A percentile compares a stretch with the other conserved stretches of the same genome.
Conservation (phyloP, 345 rosid genomes). For the Populus simonii region DNA sequence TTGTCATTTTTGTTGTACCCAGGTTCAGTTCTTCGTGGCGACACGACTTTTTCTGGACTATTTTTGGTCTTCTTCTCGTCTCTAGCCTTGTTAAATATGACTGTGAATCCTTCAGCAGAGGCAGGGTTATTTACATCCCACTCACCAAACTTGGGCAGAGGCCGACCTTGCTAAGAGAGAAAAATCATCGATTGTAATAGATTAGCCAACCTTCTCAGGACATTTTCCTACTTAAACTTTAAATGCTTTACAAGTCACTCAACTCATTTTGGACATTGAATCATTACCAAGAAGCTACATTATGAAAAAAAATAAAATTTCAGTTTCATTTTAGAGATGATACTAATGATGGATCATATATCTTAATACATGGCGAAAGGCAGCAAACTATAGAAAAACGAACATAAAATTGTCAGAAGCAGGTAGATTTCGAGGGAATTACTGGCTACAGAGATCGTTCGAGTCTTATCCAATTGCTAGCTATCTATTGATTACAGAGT, state of each 20-base stretch:
- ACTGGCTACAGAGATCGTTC: background rate
- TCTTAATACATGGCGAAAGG: background rate
- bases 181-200: background rate
- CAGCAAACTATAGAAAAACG: background rate
- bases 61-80: constrained; percentile 14
- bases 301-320: background rate
- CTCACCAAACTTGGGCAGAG: constrained; percentile 32
- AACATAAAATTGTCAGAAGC: background rate
- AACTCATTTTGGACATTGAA: background rate
- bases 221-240: background rate
- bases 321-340: background rate
- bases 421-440: no score
- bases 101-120: constrained; percentile 15
- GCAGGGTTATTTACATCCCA: constrained; percentile 27
- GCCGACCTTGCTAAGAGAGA: background rate
- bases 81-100: constrained; percentile 22
- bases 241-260: background rate
- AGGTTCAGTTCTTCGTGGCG: background rate
- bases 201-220: background rate
- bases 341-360: background rate
- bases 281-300: background rate
- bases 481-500: background rate
- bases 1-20: background rate
- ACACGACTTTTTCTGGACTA: background rate
- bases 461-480: background rate